These are phyloP conservation scores for Podospora appendiculata DNA, from an alignment of 495 filamentous ascomycete species.

Conservation along the genomic window DNA sequence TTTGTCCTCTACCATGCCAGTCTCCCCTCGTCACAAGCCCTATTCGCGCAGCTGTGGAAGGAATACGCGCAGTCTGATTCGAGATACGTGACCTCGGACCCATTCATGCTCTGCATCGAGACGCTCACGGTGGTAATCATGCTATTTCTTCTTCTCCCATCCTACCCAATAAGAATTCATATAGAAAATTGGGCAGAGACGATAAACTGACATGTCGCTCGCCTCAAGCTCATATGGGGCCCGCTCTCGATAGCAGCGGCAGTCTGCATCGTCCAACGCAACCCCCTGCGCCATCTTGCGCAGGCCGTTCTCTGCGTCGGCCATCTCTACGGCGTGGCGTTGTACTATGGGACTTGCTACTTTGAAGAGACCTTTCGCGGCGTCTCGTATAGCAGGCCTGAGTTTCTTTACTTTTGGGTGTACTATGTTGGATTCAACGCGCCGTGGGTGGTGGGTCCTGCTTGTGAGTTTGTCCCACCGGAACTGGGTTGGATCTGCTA, in stretches of 20 bases:
- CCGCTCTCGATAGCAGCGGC: slow-evolving; percentile 69
- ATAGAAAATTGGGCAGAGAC: neutral
- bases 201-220: neutral
- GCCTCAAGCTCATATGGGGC: slow-evolving; percentile 53
- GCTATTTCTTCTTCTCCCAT: neutral
- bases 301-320: slow-evolving; percentile 38
- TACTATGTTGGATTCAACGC: slow-evolving; percentile 84
- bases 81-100: slow-evolving; percentile 69
- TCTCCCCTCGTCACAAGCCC: slow-evolving; percentile 28
- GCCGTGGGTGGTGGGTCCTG: slow-evolving; percentile 77
- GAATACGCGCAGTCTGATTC: slow-evolving; percentile 82
- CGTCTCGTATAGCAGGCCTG: slow-evolving; percentile 62
- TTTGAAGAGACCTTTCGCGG: slow-evolving; percentile 54
- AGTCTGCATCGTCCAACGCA: slow-evolving; percentile 42
- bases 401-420: slow-evolving; percentile 76
- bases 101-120: slow-evolving; percentile 80
- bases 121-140: slow-evolving; percentile 61
- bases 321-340: slow-evolving; percentile 77
- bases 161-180: neutral
- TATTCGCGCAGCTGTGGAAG: slow-evolving; percentile 81
- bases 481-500: neutral
- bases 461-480: slow-evolving; percentile 17
- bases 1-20: slow-evolving; percentile 58
- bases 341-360: slow-evolving; percentile 79
- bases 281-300: neutral